These are phyloP conservation scores for Trichomonascaceae sp. DNA, from an alignment of 1,139 yeast species.

Conservation along the genomic window DNA sequence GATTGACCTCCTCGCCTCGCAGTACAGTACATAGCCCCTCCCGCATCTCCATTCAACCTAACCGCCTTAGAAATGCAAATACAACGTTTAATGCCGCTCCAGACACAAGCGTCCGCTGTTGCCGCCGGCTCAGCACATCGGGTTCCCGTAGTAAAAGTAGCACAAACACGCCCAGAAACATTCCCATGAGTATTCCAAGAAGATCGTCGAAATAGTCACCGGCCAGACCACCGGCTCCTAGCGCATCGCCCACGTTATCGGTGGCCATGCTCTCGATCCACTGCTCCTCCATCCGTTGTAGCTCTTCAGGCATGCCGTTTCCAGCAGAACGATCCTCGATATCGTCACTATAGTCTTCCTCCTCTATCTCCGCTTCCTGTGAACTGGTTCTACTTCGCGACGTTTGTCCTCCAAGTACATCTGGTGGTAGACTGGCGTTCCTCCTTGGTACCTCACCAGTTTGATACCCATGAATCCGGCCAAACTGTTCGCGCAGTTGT, in stretches of 20 bases:
- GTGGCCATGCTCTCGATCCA: conserved; percentile 78
- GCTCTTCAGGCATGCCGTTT: conserved; percentile 24
- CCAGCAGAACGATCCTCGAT: conserved; percentile 20
- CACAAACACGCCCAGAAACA: conserved; percentile 25
- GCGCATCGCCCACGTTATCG: conserved; percentile 20
- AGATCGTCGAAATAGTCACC: conserved; percentile 25
- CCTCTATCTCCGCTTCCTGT: too few species aligned
- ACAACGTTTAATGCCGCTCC: conserved; percentile 23
- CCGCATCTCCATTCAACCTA: conserved; percentile 6
- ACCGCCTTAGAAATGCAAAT: conserved; percentile 19
- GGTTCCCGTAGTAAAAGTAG: conserved; percentile 19
- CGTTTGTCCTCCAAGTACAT: conserved; percentile 9
- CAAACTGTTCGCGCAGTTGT: conserved; percentile 62
- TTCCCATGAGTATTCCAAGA: conserved; percentile 25
- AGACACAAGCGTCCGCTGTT: conserved; percentile 21
- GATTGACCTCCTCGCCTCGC: too few species aligned
- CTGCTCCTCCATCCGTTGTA: conserved; percentile 57
- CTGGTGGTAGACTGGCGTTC: too few species aligned
- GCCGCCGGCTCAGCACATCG: conserved; percentile 18
- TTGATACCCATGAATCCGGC: conserved; percentile 44
- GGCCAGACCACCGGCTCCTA: conserved; percentile 11
- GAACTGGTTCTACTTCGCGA: too few species aligned
- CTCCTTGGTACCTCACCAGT: too few species aligned
- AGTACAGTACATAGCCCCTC: too few species aligned
- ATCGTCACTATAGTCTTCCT: conserved; percentile 16